These are phyloP conservation scores for Pseudogymnoascus sp. DNA, from an alignment of 2,329 filamentous ascomycete species.

Conservation along the genomic window DNA sequence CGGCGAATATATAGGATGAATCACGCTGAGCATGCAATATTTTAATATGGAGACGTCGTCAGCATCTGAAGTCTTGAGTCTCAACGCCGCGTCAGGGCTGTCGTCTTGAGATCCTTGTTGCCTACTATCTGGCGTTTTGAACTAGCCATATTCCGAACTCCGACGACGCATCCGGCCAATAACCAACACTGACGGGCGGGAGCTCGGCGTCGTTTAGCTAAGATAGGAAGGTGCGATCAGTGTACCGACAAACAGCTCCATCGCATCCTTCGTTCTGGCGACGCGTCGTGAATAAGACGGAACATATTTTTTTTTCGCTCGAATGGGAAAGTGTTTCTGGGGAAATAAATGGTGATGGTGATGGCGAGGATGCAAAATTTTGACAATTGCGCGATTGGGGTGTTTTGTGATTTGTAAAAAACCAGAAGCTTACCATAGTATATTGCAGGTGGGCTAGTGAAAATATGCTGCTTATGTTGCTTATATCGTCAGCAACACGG, in stretches of 20 bases:
- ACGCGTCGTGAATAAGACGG: background rate
- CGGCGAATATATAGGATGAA: background rate
- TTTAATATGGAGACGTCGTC: background rate
- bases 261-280: background rate
- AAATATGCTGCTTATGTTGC: background rate
- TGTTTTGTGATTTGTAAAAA: conserved; percentile 3
- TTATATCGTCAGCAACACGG: background rate
- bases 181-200: background rate
- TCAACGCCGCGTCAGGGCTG: background rate
- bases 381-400: background rate
- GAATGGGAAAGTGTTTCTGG: background rate
- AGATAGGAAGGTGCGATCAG: conserved; percentile 1
- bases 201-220: background rate
- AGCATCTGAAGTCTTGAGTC: background rate
- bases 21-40: background rate
- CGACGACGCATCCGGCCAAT: background rate
- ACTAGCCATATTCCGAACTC: background rate
- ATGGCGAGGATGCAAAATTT: background rate
- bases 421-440: background rate
- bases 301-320: background rate
- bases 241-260: background rate
- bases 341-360: background rate
- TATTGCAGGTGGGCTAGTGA: background rate
- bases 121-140: background rate
- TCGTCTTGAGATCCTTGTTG: background rate